Base-by-base conservation (phyloP, 345 rosid species). In the Carallia brachiata region DNA sequence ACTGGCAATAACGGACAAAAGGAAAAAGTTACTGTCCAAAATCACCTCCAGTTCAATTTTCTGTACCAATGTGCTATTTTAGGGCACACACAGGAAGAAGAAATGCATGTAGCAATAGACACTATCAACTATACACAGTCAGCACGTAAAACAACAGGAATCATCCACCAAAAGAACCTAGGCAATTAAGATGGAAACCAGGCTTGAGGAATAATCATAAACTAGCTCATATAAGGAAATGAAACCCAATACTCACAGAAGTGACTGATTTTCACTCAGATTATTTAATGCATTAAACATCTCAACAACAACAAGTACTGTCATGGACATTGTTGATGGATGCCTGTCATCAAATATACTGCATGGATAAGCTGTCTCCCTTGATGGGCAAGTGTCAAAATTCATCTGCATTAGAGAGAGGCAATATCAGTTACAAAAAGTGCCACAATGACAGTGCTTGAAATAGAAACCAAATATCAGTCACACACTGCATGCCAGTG, bases 251-350 rank as follows among this genome's bases (percentile, higher is more conserved):
- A 85, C 99, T 92, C 81, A 95, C 99, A 95, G 71, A 76, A 95
- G 88, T 37, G 98, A 95, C 48, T 95, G 99, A 74, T 92, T 95
- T 84, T 95, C 99, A 62, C 99, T 95, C 75, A 95, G 98, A 84
- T 95, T 95, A 79, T 95, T 95, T 80, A 95, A 80, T 78, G 99
- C 97, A 67, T 95, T 95, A 80, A 95, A 95, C 99, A 95, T 95
- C 88, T 95, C 99, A 71, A 95, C 99, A 37, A 95, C 98, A 77
- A 95, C 98, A 82, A 95, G 99, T 67, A 95, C 99, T 34, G 99
- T 95, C 99, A 95, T 92, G 57, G 99, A 76, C 63, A 95, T 90
- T 32, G 99, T 92, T 47, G 99, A 95, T 71, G 99, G 99, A 87
- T 92, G 99, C 61, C 83, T 85, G 78, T 92, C 96, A 61, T 95